phyloP scores from a whole-genome alignment of 257 asterid genomes.

The Solanum tarapatanum region DNA sequence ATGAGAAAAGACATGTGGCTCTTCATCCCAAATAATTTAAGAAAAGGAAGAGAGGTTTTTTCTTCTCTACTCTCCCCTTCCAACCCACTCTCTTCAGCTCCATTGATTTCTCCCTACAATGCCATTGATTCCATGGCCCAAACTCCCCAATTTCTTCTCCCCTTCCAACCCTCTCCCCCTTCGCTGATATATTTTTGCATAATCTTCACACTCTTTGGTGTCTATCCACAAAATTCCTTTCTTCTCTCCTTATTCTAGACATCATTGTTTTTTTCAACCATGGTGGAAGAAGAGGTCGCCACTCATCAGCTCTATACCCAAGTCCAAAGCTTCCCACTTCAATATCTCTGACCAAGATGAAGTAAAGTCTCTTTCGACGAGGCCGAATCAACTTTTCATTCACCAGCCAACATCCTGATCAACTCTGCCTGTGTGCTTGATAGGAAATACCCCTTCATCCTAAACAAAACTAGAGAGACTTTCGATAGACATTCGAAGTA shows the following conservation, averaged over 20 bases:
- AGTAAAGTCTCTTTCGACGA: background rate
- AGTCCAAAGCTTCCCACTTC: background rate
- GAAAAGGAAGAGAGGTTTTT: background rate
- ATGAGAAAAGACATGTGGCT: background rate
- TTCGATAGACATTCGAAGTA: background rate
- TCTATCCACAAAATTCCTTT: background rate
- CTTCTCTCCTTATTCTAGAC: background rate
- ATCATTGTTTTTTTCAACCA: background rate
- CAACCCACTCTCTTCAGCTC: background rate
- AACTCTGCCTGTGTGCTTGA: background rate
- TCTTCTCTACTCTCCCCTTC: background rate
- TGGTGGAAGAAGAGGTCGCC: background rate
- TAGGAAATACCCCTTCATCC: background rate
- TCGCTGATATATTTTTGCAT: background rate
- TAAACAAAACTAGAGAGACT: background rate
- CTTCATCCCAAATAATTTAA: background rate
- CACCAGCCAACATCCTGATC: background rate
- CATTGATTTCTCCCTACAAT: background rate
- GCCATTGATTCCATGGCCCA: background rate
- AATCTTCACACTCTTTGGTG: background rate
- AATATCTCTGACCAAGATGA: background rate
- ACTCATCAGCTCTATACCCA: background rate
- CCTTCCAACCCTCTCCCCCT: background rate
- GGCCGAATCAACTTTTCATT: background rate
- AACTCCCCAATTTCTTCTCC: background rate